These are phyloP conservation scores for Candida bentonensis DNA, from an alignment of 805 yeast species.

Conservation along the genomic window DNA sequence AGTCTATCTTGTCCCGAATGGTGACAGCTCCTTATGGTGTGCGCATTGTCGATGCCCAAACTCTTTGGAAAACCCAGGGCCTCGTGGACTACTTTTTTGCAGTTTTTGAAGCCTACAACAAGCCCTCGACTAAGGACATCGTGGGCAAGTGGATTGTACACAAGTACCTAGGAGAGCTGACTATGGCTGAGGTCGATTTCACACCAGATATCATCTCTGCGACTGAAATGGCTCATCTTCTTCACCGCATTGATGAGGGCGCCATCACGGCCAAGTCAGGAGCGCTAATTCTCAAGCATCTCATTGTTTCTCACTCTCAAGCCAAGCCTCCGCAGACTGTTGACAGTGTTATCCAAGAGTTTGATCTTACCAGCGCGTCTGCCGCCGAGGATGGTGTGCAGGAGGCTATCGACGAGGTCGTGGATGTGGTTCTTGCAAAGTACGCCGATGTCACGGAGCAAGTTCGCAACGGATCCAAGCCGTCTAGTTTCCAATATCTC, in stretches of 20 bases:
- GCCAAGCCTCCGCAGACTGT: conserved; percentile 17
- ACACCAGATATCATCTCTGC: conserved; percentile 24
- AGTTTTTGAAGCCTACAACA: conserved; percentile 10
- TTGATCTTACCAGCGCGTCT: conserved; percentile 22
- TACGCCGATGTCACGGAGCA: neutral
- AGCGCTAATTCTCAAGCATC: conserved; percentile 45
- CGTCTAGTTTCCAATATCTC: conserved; percentile 1
- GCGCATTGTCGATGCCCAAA: conserved; percentile 60
- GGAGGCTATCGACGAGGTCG: conserved; percentile 1
- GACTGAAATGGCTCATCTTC: conserved; percentile 37
- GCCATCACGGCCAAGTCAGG: conserved; percentile 56
- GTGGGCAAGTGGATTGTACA: conserved; percentile 75
- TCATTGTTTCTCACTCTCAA: conserved; percentile 23
- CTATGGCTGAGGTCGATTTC: conserved; percentile 31
- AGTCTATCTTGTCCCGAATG: conserved; percentile 35
- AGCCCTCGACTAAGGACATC: conserved; percentile 19
- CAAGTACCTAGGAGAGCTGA: conserved; percentile 58
- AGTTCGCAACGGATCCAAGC: neutral
- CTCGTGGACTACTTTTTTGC: conserved; percentile 35
- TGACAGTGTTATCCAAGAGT: conserved; percentile 34
- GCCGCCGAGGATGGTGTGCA: neutral
- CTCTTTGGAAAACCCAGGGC: conserved; percentile 39
- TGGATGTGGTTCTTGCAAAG: neutral
- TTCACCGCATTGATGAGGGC: conserved; percentile 32
- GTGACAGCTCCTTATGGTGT: conserved; percentile 37